Evolutionary conservation across 2,329 filamentous ascomycete genomes (phyloP), one percentile per base, ranked within the genome.

Genomic region (Arthrobotrys sphaeroides): DNA sequence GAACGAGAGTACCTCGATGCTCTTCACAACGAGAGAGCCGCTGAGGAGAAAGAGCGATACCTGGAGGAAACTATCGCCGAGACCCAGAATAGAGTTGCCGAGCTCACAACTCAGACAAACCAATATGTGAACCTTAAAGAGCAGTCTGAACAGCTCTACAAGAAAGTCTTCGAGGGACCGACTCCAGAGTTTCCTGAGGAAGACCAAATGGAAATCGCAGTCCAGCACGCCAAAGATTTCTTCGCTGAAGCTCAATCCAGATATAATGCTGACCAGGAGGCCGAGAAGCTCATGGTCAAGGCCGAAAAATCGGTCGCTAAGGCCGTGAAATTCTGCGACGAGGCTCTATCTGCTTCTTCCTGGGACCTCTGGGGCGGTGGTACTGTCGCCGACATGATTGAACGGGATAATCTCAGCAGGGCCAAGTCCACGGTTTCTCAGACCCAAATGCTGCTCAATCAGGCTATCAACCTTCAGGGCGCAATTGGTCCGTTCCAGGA

Each of bases 1-100:
- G 86, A 88, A 79, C 81, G 82, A 45, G 86, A 88, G 76, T 88
- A 87, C 79, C 83, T 87, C 24, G 84, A 86, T 49, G 86, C 84
- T 0, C 82, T 87, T 51, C 84, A 87, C 72, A 80, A 84, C 28
- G 83, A 85, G 69, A 83, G 85, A 22, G 82, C 84, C 22, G 84
- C 84, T 43, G 83, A 84, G 49, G 83, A 84, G 40, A 78, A 83
- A 55, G 82, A 84, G 38, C 81, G 83, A 1, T 81, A 82, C 60
- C 78, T 88, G 1, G 80, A 81, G 3, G 59, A 59, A 0, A 83
- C 85, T 68, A 81, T 85, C 0, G 76, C 80, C 0, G 82, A 84
- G 2, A 86, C 86, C 0, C 77, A 82, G 12, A 76, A 78, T 13
- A 82, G 81, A 1, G 81, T 80, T 40, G 43, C 40, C 0, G 81